These are phyloP conservation scores for Neonectria hederae DNA, from an alignment of 2,329 filamentous ascomycete genomes.

Conservation along the genomic window DNA sequence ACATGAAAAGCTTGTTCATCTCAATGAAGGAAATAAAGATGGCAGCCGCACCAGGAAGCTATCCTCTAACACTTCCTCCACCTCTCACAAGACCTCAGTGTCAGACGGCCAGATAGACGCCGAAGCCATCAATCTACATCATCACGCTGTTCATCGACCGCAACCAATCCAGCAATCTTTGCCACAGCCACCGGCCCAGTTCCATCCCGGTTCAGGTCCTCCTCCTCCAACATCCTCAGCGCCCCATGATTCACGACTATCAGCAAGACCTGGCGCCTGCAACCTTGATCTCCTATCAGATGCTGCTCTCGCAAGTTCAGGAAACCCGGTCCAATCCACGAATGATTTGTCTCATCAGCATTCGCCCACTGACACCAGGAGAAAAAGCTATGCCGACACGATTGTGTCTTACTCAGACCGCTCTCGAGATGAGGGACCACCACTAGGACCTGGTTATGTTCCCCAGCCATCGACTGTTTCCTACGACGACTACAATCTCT, in stretches of 20 bases:
- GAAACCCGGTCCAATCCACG: slow-evolving; percentile 62
- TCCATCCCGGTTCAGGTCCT: slow-evolving; percentile 52
- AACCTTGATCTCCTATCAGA: slow-evolving; percentile 69
- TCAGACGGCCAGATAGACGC: slow-evolving; percentile 58
- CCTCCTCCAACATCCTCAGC: slow-evolving; percentile 48
- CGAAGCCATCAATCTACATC: slow-evolving; percentile 58
- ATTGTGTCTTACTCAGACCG: slow-evolving; percentile 59
- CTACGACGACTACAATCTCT: slow-evolving; percentile 68
- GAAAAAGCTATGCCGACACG: slow-evolving; percentile 61
- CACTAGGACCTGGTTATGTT: slow-evolving; percentile 52
- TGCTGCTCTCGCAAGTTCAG: slow-evolving; percentile 67
- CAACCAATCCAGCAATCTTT: slow-evolving; percentile 42
- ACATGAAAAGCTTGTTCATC: slow-evolving; percentile 72
- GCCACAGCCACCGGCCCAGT: slow-evolving; percentile 45
- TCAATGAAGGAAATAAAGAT: slow-evolving; percentile 68
- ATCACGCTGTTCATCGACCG: slow-evolving; percentile 38
- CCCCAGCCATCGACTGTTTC: slow-evolving; percentile 46
- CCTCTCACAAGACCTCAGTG: slow-evolving; percentile 56
- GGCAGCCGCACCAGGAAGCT: slow-evolving; percentile 60
- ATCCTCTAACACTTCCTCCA: slow-evolving; percentile 56
- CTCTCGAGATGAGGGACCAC: slow-evolving; percentile 55
- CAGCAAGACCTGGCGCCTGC: slow-evolving; percentile 59
- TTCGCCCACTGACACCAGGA: slow-evolving; percentile 51
- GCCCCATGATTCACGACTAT: slow-evolving; percentile 58
- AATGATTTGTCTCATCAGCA: slow-evolving; percentile 55